Conservation (phyloP, 2,329 filamentous ascomycete species). For the Sclerotinia glacialis region DNA sequence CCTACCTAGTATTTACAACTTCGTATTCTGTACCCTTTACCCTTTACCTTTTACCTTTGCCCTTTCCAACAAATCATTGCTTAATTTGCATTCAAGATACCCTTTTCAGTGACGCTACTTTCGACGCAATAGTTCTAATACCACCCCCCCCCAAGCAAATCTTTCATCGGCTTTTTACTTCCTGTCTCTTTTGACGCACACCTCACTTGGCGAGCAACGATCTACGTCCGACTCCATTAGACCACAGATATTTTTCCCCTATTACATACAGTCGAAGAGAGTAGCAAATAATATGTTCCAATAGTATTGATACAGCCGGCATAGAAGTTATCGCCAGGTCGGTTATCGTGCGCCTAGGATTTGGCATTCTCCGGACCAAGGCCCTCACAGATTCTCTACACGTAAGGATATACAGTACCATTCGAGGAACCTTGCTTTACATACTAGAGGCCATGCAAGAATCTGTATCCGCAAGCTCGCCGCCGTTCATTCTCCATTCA, state of each 20-base stretch:
- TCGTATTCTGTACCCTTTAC: neutral
- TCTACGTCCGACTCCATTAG: slow-evolving; percentile 12
- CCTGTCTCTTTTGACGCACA: slow-evolving; percentile 10
- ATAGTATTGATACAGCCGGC: neutral
- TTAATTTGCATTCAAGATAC: neutral
- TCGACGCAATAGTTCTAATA: slow-evolving; percentile 7
- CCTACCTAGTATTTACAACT: neutral
- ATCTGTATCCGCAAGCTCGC: slow-evolving; percentile 36
- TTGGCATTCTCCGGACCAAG: slow-evolving; percentile 1
- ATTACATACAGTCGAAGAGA: neutral
- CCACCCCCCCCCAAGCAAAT: slow-evolving; percentile 1
- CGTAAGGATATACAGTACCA: slow-evolving; percentile 17
- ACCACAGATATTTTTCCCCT: neutral
- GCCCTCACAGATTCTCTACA: slow-evolving; percentile 6
- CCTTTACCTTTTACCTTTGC: neutral
- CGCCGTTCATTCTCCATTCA: slow-evolving; percentile 40
- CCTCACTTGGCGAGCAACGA: slow-evolving; percentile 14
- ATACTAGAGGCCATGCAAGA: slow-evolving; percentile 32
- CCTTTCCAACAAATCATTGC: neutral
- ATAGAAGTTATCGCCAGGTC: neutral
- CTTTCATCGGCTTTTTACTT: neutral
- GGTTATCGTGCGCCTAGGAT: slow-evolving; percentile 4
- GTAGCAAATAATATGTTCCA: slow-evolving; percentile 16
- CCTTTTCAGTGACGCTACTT: neutral
- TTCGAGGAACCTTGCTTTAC: slow-evolving; percentile 2